These are phyloP conservation scores for Stephanodiscus triporus DNA, from an alignment of 108 stramenopile species.

Conservation along the genomic window DNA sequence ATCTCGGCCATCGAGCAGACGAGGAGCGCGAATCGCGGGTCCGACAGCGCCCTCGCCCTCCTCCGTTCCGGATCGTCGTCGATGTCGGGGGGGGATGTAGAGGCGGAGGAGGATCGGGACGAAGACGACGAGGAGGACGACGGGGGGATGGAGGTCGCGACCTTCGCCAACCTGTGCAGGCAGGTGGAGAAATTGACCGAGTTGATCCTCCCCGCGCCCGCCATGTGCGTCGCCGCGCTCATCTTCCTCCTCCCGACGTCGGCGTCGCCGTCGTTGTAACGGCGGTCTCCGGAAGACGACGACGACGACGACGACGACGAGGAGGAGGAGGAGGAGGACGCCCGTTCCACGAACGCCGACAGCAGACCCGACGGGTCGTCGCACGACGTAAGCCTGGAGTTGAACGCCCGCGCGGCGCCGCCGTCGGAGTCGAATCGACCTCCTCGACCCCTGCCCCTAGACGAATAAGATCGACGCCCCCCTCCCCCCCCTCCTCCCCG, in stretches of 20 bases:
- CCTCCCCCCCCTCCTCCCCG: not conserved
- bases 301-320: too few relatives aligned
- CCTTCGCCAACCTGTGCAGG: constrained; percentile 71
- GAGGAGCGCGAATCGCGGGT: constrained; percentile 81
- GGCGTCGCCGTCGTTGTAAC: not conserved
- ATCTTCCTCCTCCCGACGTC: not conserved
- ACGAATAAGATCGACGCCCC: too few relatives aligned
- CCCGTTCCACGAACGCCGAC: constrained; percentile 39
- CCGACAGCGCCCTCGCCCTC: constrained; percentile 50
- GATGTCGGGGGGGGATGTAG: constrained; percentile 34
- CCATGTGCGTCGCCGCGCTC: constrained; percentile 44
- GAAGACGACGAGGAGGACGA: not conserved
- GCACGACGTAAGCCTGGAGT: constrained; percentile 35
- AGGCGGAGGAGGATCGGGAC: constrained; percentile 1
- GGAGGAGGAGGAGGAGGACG: constrained; percentile 11
- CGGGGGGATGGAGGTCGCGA: constrained; percentile 25
- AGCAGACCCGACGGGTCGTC: constrained; percentile 26
- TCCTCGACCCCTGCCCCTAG: too few relatives aligned
- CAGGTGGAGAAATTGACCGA: constrained; percentile 82
- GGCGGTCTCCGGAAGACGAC: too few relatives aligned
- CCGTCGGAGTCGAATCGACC: not conserved
- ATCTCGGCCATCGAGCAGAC: constrained; percentile 74
- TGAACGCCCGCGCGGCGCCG: constrained; percentile 27
- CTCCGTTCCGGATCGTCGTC: constrained; percentile 44
- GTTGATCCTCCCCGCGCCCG: constrained; percentile 62